Base-by-base conservation (phyloP, 257 asterid species). In the Anisodus tanguticus region DNA sequence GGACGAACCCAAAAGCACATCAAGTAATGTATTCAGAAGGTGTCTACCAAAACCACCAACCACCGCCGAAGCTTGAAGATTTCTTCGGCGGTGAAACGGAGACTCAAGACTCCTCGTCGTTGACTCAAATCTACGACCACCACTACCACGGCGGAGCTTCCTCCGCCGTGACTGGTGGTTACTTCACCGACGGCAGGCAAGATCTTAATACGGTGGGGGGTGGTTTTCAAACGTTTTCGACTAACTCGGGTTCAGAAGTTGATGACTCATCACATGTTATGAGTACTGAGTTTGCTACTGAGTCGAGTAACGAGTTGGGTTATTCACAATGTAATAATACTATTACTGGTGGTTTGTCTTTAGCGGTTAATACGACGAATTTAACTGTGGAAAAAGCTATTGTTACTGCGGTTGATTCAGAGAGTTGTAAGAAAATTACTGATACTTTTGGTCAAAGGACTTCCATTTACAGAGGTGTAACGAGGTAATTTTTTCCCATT, bases 381-480 rank as follows among this genome's bases (percentile, higher is more conserved):
- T 13, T 53, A 12, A 26, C 47, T 3, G 49, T 7, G 10, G 91
- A 81, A 53, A 88, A 84, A 8, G 92, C 90, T 77, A 84, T 89
- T 81, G 97, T 89, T 79, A 55, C 90, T 45, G 92, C 89, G 22
- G 94, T 77, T 84, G 93, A 90, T 55, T 84, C 94, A 0, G 92
- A 86, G 80, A 82, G 85, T 66, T 76, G 90, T 87, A 92, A 92
- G 94, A 96, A 90, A 85, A 86, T 92, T 37, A 51, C 92, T 12
- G 99, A 94, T 82, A 93, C 94, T 19, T 93, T 92, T 81, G 98
- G 99, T 6, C 98, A 94, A 49, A 92, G 98, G 85, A 96, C 99
- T 59, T 96, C 99, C 11, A 91, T 96, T 68, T 96, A 96, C 93
- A 88, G 99, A 88, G 99, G 99, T 4, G 99, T 96, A 19, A 96